Conservation (phyloP, 1,284 basidiomycete genomes). For the Cystobasidium sp. region DNA sequence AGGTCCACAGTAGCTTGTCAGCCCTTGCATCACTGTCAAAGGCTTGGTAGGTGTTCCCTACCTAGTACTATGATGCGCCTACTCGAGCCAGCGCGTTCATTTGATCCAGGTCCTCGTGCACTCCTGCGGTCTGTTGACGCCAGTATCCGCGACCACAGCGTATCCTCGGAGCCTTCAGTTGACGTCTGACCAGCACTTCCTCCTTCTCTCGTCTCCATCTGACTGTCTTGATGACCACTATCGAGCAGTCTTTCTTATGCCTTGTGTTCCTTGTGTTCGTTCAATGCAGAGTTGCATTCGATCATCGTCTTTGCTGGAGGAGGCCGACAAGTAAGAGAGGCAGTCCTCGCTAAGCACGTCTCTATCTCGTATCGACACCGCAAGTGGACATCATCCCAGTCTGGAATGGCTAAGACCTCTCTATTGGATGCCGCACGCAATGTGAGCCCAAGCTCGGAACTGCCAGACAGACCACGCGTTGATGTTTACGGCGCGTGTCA, state of each 20-base stretch:
- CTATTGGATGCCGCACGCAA: not conserved
- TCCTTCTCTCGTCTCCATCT: conserved; percentile 8
- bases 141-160: conserved; percentile 37
- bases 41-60: not conserved
- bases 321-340: too few species aligned
- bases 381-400: too few species aligned
- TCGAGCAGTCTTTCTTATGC: too few species aligned
- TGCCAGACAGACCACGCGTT: not conserved
- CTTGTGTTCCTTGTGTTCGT: too few species aligned
- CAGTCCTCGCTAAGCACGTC: too few species aligned
- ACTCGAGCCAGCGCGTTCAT: conserved; percentile 10
- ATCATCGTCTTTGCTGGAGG: too few species aligned
- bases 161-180: not conserved
- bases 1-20: not conserved
- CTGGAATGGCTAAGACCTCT: not conserved
- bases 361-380: too few species aligned
- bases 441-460: not conserved
- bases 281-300: too few species aligned
- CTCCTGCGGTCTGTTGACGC: conserved; percentile 35
- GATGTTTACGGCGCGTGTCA: conserved; percentile 14
- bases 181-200: not conserved
- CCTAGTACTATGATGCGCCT: conserved; percentile 25
- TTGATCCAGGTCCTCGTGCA: conserved; percentile 12
- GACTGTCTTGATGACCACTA: too few species aligned
- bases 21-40: not conserved